phyloP scores from a whole-genome alignment of 2,329 filamentous ascomycete species.

The Trichophyton simii region DNA sequence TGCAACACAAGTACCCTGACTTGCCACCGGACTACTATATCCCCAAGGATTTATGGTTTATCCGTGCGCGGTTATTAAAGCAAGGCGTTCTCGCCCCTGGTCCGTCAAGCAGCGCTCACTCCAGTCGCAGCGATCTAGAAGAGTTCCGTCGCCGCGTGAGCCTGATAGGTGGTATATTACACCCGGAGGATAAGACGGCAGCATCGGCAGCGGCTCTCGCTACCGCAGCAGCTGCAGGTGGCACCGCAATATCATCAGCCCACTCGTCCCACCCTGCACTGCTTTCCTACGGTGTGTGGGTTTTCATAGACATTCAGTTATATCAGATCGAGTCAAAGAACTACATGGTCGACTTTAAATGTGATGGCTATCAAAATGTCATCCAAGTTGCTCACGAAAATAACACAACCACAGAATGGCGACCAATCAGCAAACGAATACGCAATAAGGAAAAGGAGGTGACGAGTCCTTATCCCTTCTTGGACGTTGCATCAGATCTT shows the following conservation, averaged over 20 bases:
- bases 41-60: slow-evolving; percentile 91
- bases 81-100: slow-evolving; percentile 54
- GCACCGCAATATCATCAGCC: slow-evolving; percentile 32
- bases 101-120: slow-evolving; percentile 26
- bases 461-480: slow-evolving; percentile 86
- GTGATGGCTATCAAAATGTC: slow-evolving; percentile 89
- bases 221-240: slow-evolving; percentile 14
- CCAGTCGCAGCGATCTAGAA: slow-evolving; percentile 31
- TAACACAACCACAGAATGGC: slow-evolving; percentile 33
- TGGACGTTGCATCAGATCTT: slow-evolving; percentile 82
- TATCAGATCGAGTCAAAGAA: slow-evolving; percentile 88
- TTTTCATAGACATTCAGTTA: slow-evolving; percentile 91
- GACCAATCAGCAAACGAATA: slow-evolving; percentile 37
- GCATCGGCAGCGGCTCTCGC: slow-evolving; percentile 17
- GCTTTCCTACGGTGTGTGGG: slow-evolving; percentile 60
- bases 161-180: slow-evolving; percentile 22
- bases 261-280: slow-evolving; percentile 34
- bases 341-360: slow-evolving; percentile 97
- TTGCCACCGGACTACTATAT: slow-evolving; percentile 56
- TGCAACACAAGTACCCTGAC: slow-evolving; percentile 35
- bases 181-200: slow-evolving; percentile 24
- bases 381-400: slow-evolving; percentile 34
- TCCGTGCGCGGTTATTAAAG: slow-evolving; percentile 78
- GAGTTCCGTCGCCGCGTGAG: slow-evolving; percentile 30
- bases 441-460: slow-evolving; percentile 81